Percentiles rank a stretch among this genome's conserved stretches.
Conservation (phyloP, 73 alveolate genomes). For the Stentor coeruleus region DNA sequence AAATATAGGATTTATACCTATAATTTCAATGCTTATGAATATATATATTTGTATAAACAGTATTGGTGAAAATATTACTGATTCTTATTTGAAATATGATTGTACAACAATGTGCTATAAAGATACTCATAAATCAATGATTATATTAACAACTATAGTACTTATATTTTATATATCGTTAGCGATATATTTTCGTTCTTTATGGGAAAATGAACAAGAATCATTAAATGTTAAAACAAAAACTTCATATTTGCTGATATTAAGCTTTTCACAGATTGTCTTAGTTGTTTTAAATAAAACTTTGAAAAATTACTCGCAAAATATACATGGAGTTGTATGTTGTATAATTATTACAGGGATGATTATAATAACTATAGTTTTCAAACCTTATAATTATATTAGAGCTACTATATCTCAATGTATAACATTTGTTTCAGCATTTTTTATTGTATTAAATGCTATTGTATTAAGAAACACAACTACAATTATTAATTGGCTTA, state of each 20-base stretch:
- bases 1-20: background rate
- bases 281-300: background rate
- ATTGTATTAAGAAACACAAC: background rate
- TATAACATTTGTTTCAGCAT: background rate
- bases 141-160: background rate
- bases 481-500: background rate
- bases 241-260: background rate
- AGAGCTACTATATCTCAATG: background rate
- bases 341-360: background rate
- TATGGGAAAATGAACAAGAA: background rate
- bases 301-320: background rate
- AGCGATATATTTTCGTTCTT: background rate
- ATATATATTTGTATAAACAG: background rate
- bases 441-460: background rate
- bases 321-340: background rate
- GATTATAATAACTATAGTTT: background rate
- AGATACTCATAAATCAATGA: background rate
- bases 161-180: background rate
- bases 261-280: background rate
- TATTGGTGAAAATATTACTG: conserved; percentile 19
- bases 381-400: conserved; percentile 12
- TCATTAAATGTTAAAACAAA: background rate
- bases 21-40: background rate
- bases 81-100: background rate
- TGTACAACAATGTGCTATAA: background rate